These are phyloP conservation scores for Tolypocladium inflatum DNA, from an alignment of 2,329 filamentous ascomycete genomes.

Conservation along the genomic window DNA sequence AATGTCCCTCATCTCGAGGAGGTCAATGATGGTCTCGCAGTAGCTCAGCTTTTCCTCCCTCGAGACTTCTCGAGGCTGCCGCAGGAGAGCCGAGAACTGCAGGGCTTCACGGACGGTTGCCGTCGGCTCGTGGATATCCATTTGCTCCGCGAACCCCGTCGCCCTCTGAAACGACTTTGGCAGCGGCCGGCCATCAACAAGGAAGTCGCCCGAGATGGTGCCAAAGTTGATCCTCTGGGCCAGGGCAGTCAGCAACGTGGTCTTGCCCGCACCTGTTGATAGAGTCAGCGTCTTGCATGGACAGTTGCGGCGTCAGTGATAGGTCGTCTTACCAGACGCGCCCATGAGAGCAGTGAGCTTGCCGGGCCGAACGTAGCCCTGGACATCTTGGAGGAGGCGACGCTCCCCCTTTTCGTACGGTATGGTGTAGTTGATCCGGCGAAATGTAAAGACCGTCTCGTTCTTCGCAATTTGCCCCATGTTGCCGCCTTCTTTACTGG, in stretches of 20 bases:
- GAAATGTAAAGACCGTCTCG: slow-evolving; percentile 47
- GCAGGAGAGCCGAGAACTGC: slow-evolving; percentile 54
- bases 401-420: slow-evolving; percentile 53
- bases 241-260: slow-evolving; percentile 63
- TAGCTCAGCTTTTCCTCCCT: slow-evolving; percentile 56
- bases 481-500: slow-evolving; percentile 15
- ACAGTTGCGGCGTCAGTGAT: background rate
- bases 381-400: slow-evolving; percentile 63
- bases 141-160: slow-evolving; percentile 60
- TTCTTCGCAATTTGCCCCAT: slow-evolving; percentile 48
- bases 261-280: slow-evolving; percentile 50
- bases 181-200: slow-evolving; percentile 65
- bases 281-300: slow-evolving; percentile 9
- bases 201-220: slow-evolving; percentile 65
- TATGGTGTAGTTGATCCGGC: slow-evolving; percentile 39
- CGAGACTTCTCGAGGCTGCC: slow-evolving; percentile 48
- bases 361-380: slow-evolving; percentile 78
- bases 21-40: slow-evolving; percentile 57
- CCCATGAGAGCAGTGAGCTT: slow-evolving; percentile 74
- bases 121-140: slow-evolving; percentile 58
- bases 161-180: slow-evolving; percentile 72
- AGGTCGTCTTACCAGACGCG: slow-evolving; percentile 25
- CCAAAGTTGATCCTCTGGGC: slow-evolving; percentile 70
- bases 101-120: slow-evolving; percentile 58
- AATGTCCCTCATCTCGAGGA: slow-evolving; percentile 59